Base-by-base conservation (phyloP, 2,329 filamentous ascomycete species). In the Blumeria hordei region DNA sequence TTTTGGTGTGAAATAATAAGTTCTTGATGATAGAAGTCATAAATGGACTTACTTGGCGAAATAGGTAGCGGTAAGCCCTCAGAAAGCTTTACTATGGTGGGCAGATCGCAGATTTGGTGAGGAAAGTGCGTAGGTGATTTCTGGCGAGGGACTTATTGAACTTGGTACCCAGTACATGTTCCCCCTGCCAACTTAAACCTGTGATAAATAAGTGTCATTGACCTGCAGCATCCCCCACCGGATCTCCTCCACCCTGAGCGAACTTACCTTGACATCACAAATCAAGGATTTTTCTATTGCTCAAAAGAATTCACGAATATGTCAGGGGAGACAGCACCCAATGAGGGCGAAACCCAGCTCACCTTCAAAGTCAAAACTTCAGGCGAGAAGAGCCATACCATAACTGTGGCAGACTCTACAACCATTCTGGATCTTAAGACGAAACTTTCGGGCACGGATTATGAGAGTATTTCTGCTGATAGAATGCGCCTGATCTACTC, bases 351-450 rank as follows among this genome's bases (percentile, higher is more conserved):
- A 65, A 71, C 81, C 64, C 81, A 88, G 64, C 72, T 98, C 71
- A 94, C 85, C 68, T 96, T 98, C 78, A 92, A 88, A 71, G 82
- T 98, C 70, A 98, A 96, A 74, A 85, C 86, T n/a, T 88, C 87
- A n/a, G 83, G 81, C 63, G 88, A 95, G 66, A 80, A 78, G 67
- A 87, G 84, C 68, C 88, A 87, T 66, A 81, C 77, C 54, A 73
- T 98, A 66, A 93, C 87, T 56, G 81, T 96, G 65, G 70, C 83
- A 56, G 76, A 83, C 60, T 77, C 78, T 37, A 85, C 83, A 52
- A 84, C 83, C 7, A 83, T 96, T 45, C 74, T 78, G 56, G 88
- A 95, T 58, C 77, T 98, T 62, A 98, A 98, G 75, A 77, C 76
- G 59, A 94, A 90, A 73, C 80, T 98, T 41, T 78, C 88, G 5